Evolutionary conservation across 2,329 filamentous ascomycete genomes (phyloP), one percentile per base, ranked within the genome.

Genomic region (Orbilia quercus): DNA sequence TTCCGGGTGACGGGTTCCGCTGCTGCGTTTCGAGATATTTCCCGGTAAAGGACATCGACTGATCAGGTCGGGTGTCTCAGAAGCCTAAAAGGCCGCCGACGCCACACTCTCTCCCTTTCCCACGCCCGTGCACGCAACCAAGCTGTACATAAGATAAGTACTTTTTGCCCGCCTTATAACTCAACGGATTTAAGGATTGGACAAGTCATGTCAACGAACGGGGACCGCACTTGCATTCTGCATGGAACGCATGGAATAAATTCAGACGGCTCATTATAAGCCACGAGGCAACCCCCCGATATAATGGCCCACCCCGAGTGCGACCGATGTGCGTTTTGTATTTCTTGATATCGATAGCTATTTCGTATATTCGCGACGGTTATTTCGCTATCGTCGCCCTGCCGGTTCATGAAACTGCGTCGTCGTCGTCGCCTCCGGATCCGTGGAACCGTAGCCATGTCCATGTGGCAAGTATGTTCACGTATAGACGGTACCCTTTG

Each of bases 81-180:
- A 64, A 64, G 66, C 66, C 66, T 72, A 64, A 51, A n/a, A 57
- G 54, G 36, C 53, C 34, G 16, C 36, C 25, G 31, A 36, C 47
- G 42, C 58, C 57, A 53, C 58, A 58, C 53, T 38, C 28, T 4
- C 28, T 31, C 28, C 28, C 28, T 31, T 31, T 31, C 9, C 9
- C 28, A 4, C 28, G 9, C 28, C 28, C 9, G 28, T 31, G 28
- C 28, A 9, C 28, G 4, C 28, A 31, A n/a, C n/a, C n/a, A n/a
- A n/a, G n/a, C n/a, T n/a, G n/a, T n/a, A n/a, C n/a, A n/a, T n/a
- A n/a, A n/a, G n/a, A 16, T 58, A 42, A 22, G 25, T 23, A 53
- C 23, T 28, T 36, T 14, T 14, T 44, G 40, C 16, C 9, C 40
- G n/a, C n/a, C n/a, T n/a, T n/a, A n/a, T 31, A 4, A 20, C 42